Base-by-base conservation (phyloP, 1,284 basidiomycete genomes). In the Ganoderma lingzhi region DNA sequence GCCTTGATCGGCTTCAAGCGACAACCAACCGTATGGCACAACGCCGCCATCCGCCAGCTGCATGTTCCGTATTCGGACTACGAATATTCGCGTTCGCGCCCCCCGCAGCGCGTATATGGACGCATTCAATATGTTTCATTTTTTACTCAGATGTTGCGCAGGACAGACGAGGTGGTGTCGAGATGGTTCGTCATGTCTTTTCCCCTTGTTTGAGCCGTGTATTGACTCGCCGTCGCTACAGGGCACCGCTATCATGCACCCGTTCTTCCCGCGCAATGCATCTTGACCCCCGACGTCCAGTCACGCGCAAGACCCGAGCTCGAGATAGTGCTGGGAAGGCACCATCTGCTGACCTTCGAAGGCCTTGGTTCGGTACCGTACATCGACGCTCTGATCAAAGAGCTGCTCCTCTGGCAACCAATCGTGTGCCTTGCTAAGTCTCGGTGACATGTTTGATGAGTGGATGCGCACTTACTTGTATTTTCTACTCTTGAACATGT, bases 351-450 rank as follows among this genome's bases (percentile, higher is more conserved):
- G 0, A 72, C 70, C 2, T 77, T 81, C 28, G 70, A 69, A 9
- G 81, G 82, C 64, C 48, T 75, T 10, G 67, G 70, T 2, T 63
- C 66, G 10, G 63, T 82, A 23, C 78, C 79, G 0, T 81, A 79
- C 65, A 68, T 81, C 19, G 68, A 75, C 23, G 78, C 77, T 0
- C 61, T 79, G 12, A 71, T 81, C 15, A 77, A 78, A 62, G 82
- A 83, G 68, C 65, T 77, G 2, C 51, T 82, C 44, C 73, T 80
- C 15, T 82, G 80, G 81, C 48, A 68, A 8, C 71, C 73, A 1
- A 68, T 75, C n/a, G 55, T 71, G 0, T 70, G 71, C 19, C 32
- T 74, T 1, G 62, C 69, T 70, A 56, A 6, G 66, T 44, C n/a
- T 8, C 17, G 8, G 8, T 23, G 39, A 9, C 10, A 9, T 41